Percentiles rank a stretch among this genome's conserved stretches.
Conservation (phyloP, 106 monocot genomes). For the Acorus calamus region DNA sequence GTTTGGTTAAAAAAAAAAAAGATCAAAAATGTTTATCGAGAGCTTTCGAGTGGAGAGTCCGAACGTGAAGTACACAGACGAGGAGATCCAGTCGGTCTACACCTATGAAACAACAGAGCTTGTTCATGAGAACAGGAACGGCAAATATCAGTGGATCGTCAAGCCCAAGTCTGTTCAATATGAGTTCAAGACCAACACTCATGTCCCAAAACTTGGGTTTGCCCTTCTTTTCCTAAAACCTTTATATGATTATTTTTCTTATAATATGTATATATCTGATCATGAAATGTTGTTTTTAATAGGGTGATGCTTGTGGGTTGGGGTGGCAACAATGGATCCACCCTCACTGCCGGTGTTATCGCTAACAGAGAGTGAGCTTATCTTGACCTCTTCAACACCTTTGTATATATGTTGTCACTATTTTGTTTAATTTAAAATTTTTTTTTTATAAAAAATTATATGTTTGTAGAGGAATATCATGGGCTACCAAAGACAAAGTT, state of each 20-base stretch:
- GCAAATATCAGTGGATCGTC: constrained; percentile 80
- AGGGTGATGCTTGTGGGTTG: constrained; percentile 97
- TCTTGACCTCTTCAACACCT: not conserved
- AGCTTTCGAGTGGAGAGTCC: constrained; percentile 88
- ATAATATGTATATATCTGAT: not conserved
- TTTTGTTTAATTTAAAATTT: not conserved
- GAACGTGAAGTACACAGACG: constrained; percentile 63
- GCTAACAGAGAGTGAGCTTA: constrained; percentile 77
- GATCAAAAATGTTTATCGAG: constrained; percentile 72
- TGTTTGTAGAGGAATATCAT: constrained; percentile 68
- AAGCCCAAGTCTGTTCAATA: constrained; percentile 71
- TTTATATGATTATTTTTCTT: not conserved
- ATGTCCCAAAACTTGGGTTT: constrained; percentile 85
- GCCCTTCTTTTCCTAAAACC: not conserved
- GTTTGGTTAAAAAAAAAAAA: not conserved
- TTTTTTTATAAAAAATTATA: not conserved
- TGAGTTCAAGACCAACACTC: constrained; percentile 75
- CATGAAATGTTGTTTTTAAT: not conserved
- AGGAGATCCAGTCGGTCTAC: constrained; percentile 73
- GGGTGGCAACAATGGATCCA: constrained; percentile 98
- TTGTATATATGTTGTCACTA: not conserved
- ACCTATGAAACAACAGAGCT: constrained; percentile 87
- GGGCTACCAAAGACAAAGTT: constrained; percentile 94
- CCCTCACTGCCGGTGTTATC: constrained; percentile 84
- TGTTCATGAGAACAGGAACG: constrained; percentile 65